Evolutionary conservation across 352 stramenopile genomes (phyloP).

Genomic region (Thalassiosira hispida): DNA sequence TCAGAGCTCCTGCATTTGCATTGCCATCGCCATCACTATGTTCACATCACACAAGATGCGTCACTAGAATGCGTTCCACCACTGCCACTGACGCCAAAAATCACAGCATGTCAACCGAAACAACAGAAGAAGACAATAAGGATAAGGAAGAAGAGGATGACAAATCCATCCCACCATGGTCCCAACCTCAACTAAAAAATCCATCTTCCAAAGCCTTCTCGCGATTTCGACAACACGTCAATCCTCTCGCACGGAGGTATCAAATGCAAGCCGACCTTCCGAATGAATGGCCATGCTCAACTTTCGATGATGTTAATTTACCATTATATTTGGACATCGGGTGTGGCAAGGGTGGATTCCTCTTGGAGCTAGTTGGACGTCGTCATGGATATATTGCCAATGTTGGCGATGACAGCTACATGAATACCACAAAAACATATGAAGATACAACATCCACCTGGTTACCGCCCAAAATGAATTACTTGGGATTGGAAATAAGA

Average conservation of each 20-base stretch:
- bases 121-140: no score
- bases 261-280: slow-evolving; percentile 67
- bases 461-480: slow-evolving; percentile 68
- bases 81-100: neutral
- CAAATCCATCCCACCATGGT: slow-evolving; percentile 49
- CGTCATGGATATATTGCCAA: slow-evolving; percentile 26
- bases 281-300: slow-evolving; percentile 66
- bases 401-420: slow-evolving; percentile 4
- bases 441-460: slow-evolving; percentile 28
- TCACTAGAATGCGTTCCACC: neutral
- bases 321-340: slow-evolving; percentile 82
- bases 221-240: slow-evolving; percentile 82
- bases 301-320: slow-evolving; percentile 58
- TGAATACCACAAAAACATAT: neutral
- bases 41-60: neutral
- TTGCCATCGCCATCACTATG: neutral
- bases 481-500: slow-evolving; percentile 84
- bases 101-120: no score
- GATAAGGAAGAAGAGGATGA: neutral
- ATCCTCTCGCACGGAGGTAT: slow-evolving; percentile 75
- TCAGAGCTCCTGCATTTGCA: neutral
- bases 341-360: slow-evolving; percentile 80
- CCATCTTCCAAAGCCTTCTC: slow-evolving; percentile 47
- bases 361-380: slow-evolving; percentile 69
- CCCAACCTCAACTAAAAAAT: slow-evolving; percentile 7